These are phyloP conservation scores for Mrakia blollopis DNA, from an alignment of 768 basidiomycete genomes.

Conservation along the genomic window DNA sequence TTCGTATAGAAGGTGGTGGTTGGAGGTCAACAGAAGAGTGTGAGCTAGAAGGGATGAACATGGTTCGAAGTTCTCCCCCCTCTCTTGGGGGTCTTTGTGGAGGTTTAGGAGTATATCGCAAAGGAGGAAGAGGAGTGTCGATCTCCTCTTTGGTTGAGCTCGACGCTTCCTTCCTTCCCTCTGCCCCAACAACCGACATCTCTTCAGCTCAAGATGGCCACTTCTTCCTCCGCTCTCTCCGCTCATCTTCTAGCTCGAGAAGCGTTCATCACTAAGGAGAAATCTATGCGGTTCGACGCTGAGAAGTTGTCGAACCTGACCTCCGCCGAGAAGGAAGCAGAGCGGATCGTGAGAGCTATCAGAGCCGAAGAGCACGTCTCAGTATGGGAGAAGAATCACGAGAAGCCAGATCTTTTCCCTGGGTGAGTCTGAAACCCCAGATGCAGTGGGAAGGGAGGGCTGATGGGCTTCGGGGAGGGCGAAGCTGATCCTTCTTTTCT, in stretches of 20 bases:
- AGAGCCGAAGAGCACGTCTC: constrained; percentile 54
- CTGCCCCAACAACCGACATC: neutral
- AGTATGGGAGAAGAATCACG: constrained; percentile 58
- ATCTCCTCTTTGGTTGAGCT: neutral
- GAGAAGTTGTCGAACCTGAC: constrained; percentile 36
- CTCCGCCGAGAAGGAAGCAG: constrained; percentile 53
- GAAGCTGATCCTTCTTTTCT: no score
- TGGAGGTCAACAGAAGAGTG: neutral
- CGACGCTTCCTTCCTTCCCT: neutral
- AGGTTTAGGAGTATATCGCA: neutral
- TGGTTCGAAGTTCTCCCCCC: neutral
- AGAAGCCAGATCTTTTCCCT: constrained; percentile 59
- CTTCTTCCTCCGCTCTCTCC: neutral
- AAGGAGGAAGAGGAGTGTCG: neutral
- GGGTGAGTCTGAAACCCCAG: constrained; percentile 45
- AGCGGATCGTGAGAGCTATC: constrained; percentile 55
- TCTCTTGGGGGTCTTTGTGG: neutral
- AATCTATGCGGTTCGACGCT: constrained; percentile 12
- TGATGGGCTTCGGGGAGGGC: no score
- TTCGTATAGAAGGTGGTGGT: neutral
- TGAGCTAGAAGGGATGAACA: neutral
- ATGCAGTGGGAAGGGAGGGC: no score
- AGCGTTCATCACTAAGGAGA: constrained; percentile 6
- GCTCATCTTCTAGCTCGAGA: constrained; percentile 7
- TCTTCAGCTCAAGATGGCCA: neutral